A percentile compares a stretch with the other conserved stretches of the same genome.
Conservation (phyloP, 805 yeast genomes). For the Hanseniaspora thailandica region DNA sequence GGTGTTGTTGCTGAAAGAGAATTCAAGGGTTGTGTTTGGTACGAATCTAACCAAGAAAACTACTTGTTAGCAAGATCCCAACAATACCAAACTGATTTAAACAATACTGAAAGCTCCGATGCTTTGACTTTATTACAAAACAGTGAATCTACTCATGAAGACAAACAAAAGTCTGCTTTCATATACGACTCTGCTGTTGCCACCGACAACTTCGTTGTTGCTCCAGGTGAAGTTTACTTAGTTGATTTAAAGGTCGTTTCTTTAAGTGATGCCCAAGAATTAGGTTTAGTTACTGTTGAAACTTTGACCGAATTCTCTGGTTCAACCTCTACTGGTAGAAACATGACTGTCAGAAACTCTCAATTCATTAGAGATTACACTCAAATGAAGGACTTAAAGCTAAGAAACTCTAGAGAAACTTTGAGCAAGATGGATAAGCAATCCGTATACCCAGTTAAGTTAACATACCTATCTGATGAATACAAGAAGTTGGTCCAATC, state of each 20-base stretch:
- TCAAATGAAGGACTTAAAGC: conserved; percentile 62
- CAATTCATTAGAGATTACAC: conserved; percentile 78
- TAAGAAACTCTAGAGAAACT: conserved; percentile 61
- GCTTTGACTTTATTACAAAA: conserved; percentile 12
- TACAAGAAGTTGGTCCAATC: conserved; percentile 25
- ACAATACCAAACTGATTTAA: conserved; percentile 27
- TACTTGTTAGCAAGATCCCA: conserved; percentile 33
- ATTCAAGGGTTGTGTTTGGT: conserved; percentile 84
- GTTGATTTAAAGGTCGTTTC: conserved; percentile 77
- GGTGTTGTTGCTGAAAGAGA: conserved; percentile 85
- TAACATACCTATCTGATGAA: conserved; percentile 50
- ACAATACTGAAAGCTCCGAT: conserved; percentile 2
- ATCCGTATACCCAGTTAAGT: conserved; percentile 87
- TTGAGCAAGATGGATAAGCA: conserved; percentile 59
- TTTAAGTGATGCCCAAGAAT: conserved; percentile 38
- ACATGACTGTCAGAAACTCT: conserved; percentile 52
- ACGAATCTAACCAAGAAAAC: conserved; percentile 68
- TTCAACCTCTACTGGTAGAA: conserved; percentile 41
- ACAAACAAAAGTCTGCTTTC: conserved; percentile 14
- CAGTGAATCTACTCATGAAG: conserved; percentile 11
- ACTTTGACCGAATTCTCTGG: conserved; percentile 55
- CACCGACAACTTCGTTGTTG: conserved; percentile 59
- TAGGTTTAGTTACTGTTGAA: conserved; percentile 60
- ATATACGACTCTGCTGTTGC: conserved; percentile 50
- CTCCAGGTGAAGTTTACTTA: conserved; percentile 75